A percentile compares a stretch with the other conserved stretches of the same genome.
phyloP scores from a whole-genome alignment of 2,329 filamentous ascomycete genomes.

The Cytospora paraplurivora region DNA sequence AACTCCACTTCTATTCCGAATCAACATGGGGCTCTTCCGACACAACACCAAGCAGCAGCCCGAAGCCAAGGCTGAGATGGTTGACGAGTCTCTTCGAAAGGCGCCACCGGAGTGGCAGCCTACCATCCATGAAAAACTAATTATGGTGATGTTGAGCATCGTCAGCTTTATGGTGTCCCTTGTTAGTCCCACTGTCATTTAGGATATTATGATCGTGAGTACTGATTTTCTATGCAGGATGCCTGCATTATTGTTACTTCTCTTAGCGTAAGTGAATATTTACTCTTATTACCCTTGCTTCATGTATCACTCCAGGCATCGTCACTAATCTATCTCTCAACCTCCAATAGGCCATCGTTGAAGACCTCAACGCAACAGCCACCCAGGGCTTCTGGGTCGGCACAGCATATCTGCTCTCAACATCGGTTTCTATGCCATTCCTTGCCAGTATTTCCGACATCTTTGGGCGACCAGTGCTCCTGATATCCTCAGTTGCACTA shows the following conservation, averaged over 20 bases:
- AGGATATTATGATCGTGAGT: too few species aligned
- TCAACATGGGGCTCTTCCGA: slow-evolving; percentile 28
- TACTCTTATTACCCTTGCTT: not conserved
- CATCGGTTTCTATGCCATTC: slow-evolving; percentile 36
- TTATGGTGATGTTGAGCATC: slow-evolving; percentile 31
- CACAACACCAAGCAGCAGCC: slow-evolving; percentile 17
- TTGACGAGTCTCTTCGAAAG: slow-evolving; percentile 29
- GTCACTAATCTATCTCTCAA: not conserved
- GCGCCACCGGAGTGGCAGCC: slow-evolving; percentile 29
- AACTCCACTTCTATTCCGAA: slow-evolving; percentile 25
- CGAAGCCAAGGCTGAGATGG: slow-evolving; percentile 19
- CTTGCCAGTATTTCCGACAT: slow-evolving; percentile 40
- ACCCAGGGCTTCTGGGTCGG: slow-evolving; percentile 37
- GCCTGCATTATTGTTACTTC: slow-evolving; percentile 32
- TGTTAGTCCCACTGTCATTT: not conserved
- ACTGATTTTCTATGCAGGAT: slow-evolving; percentile 6
- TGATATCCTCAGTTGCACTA: slow-evolving; percentile 40
- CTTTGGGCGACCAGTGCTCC: slow-evolving; percentile 39
- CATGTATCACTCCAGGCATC: not conserved
- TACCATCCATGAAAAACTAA: slow-evolving; percentile 30
- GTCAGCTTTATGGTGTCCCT: slow-evolving; percentile 32
- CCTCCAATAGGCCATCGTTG: slow-evolving; percentile 32
- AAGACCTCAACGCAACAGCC: slow-evolving; percentile 33
- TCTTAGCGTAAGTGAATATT: slow-evolving; percentile 25
- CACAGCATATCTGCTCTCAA: slow-evolving; percentile 35